Evolutionary conservation across 192 early-diverging fungal species (phyloP), one percentile per base, ranked within the genome.

Genomic region (Mortierella alpina): DNA sequence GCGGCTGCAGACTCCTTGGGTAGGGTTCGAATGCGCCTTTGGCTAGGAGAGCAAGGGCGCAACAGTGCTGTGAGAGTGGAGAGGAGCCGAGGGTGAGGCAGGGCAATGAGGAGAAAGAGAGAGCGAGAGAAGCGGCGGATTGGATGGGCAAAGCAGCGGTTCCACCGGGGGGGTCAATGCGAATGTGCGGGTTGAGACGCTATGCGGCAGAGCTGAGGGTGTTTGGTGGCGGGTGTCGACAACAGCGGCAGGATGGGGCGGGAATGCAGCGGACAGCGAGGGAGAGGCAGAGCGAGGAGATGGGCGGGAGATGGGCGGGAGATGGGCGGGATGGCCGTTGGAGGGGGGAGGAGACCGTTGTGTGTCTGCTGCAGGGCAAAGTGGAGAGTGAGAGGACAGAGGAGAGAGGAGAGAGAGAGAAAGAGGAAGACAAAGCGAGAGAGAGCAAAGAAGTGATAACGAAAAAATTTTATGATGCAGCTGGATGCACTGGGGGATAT

Each of bases 321-420:
- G 53, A 54, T 11, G 15, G 22, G 41, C 12, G 17, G 39, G 53
- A 54, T 11, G 15, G 22, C 53, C 53, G 31, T 40, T 15, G 31
- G 14, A 40, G 58, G 58, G 58, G 39, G 18, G 22, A 59, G 40
- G 17, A 55, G 7, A 1, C 53, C 53, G 7, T 18, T 18, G 15
- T 20, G 41, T 59, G 7, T 13, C 0, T 42, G 41, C 39, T 59
- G 58, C 7, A 11, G 58, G 22, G 17, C 9, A 59, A 39, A 42
- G 22, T 13, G 23, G 10, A 42, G 18, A 12, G 59, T 5, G 39
- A 23, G 23, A 40, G 39, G 41, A 17, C 7, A 44, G 23, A 42
- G 64, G 41, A 40, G 31, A 45, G 8, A 20, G 31, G 7, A 55
- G 63, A 55, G 63, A 68, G 10, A 39, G 56, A 68, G 40, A 47